Evolutionary conservation across 164 flowering plant genomes (phyloP), one percentile per base, ranked within the genome.

Genomic region (Sedum album): DNA sequence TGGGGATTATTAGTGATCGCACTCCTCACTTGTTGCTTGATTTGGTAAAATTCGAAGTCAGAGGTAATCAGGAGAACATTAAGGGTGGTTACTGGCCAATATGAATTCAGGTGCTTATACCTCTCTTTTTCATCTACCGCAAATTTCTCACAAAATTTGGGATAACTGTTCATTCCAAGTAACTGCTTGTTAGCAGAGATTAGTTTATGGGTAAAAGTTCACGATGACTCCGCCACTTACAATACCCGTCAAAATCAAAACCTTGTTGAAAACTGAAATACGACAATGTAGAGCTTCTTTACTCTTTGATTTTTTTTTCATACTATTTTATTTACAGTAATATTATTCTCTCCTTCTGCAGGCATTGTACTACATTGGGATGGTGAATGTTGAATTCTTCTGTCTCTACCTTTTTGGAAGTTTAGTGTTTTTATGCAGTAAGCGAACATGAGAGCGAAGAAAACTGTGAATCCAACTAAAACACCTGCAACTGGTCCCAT

Each of bases 401-500:
- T 57, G 30, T 28, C 36, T 66, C 79, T 83, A 93, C 69, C 92
- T 88, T 31, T 78, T 55, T 93, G 98, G 87, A 93, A 93, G 79
- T 93, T 93, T 60, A 93, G 69, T 23, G 70, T 69, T 76, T 75
- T 87, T 25, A 90, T 85, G 85, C 91, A 82, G 70, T 74, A 84
- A 23, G 88, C 94, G 66, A 73, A 93, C 82, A 86, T 63, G 76
- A 87, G 81, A 0, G 96, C 96, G 44, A 91, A 91, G 77, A 93
- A 91, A 31, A 75, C 83, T 0, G 88, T 18, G 71, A 91, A 93
- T 33, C 76, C 86, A 30, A 89, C 86, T 79, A 93, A 73, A n/a
- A n/a, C n/a, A n/a, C n/a, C n/a, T n/a, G n/a, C n/a, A n/a, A n/a
- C n/a, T n/a, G n/a, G n/a, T n/a, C n/a, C n/a, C n/a, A n/a, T n/a